Evolutionary conservation across 176 grass and related monocot genomes (phyloP).

Genomic region (Oryza punctata): DNA sequence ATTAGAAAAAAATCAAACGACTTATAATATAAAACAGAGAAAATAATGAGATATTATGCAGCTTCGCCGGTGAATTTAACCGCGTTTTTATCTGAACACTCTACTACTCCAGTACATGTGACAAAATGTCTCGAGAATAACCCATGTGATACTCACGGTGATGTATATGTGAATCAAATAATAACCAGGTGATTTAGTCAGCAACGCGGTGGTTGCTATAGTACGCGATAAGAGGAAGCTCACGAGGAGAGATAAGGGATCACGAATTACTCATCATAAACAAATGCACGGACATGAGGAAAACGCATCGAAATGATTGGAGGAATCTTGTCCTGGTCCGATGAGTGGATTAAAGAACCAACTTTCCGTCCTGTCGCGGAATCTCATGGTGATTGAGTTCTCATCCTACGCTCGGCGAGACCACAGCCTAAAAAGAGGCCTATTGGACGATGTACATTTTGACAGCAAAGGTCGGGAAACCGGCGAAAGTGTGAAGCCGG

Average conservation of each 20-base stretch:
- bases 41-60: too few species aligned
- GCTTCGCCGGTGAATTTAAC: too few species aligned
- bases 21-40: too few species aligned
- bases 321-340: constrained; percentile 37
- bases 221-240: constrained; percentile 11
- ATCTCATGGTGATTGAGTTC: constrained; percentile 32
- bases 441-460: constrained; percentile 4
- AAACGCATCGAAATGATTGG: constrained; percentile 48
- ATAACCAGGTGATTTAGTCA: neutral
- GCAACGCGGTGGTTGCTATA: constrained; percentile 41
- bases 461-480: constrained; percentile 27
- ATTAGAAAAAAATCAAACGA: too few species aligned
- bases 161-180: neutral
- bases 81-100: too few species aligned
- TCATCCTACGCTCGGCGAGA: neutral
- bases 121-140: constrained; percentile 26
- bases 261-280: neutral
- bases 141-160: neutral
- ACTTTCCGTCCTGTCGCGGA: constrained; percentile 43
- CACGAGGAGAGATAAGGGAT: constrained; percentile 26
- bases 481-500: constrained; percentile 25
- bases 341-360: constrained; percentile 28
- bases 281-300: constrained; percentile 8
- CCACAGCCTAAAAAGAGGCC: constrained; percentile 38
- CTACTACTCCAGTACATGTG: neutral